Evolutionary conservation across 352 stramenopile species (phyloP), one percentile per base, ranked within the genome.

Genomic region (Phytopythium sindhum): DNA sequence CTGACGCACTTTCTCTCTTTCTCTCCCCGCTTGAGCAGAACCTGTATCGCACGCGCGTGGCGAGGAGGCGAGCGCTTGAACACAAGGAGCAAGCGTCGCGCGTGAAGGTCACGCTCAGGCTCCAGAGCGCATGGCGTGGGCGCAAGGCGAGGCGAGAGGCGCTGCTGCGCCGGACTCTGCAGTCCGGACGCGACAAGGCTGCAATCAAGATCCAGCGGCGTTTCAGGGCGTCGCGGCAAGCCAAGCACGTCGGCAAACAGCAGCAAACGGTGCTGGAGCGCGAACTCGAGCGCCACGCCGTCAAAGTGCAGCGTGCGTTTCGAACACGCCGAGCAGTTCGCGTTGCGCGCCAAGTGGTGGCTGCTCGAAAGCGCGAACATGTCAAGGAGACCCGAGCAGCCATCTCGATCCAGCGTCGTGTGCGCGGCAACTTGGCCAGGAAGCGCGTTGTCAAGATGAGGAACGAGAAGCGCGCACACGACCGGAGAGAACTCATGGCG

Each of bases 91-190:
- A 77, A 12, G 68, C 77, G 0, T 60, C 68, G 17, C 72, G 71
- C 0, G 48, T 82, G 28, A 77, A 73, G 58, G 81, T 91, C 0
- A 74, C 75, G 47, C 66, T 79, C 0, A 67, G 63, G 7, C 57
- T 94, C n/a, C 85, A 94, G 52, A 90, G 78, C 55, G 65, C 86
- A 23, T 94, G 83, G 83, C 73, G 85, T 41, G 83, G 80, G 0
- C 73, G 80, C 1, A 66, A 78, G 45, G 77, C 73, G 7, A 69
- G 81, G 12, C 76, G 82, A 58, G 61, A 83, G 53, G 69, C 77
- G 9, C 31, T 90, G 31, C 29, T 94, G 11, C 60, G 68, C 19
- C 78, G 74, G 57, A 65, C 90, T 31, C 73, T 89, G 23, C 59
- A 69, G 2, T 79, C 70, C 1, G 77, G 75, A 14, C 55, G 73